phyloP scores from a whole-genome alignment of 2,329 filamentous ascomycete genomes.

The Aspergillus viridinutans region DNA sequence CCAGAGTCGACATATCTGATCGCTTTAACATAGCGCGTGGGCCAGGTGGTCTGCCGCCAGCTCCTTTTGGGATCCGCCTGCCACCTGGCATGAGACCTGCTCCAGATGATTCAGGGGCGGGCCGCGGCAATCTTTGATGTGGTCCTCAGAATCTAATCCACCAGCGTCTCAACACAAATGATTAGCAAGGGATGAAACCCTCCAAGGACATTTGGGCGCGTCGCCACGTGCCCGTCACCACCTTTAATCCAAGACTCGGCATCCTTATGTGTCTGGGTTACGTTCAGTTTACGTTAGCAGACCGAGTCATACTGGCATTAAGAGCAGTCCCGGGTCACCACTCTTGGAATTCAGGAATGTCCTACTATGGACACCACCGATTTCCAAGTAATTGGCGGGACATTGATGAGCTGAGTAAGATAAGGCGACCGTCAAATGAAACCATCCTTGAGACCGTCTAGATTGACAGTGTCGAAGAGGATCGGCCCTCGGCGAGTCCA shows the following conservation, averaged over 20 bases:
- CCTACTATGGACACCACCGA: not conserved
- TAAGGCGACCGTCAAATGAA: not conserved
- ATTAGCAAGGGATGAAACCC: not conserved
- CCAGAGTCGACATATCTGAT: slow-evolving; percentile 73
- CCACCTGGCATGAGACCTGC: slow-evolving; percentile 34
- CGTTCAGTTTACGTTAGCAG: not conserved
- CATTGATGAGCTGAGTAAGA: not conserved
- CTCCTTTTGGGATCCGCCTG: slow-evolving; percentile 35
- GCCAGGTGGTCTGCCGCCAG: slow-evolving; percentile 17
- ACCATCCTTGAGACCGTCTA: not conserved
- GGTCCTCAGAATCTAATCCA: not conserved
- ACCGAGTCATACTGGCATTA: not conserved
- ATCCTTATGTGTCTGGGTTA: not conserved
- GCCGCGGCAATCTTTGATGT: slow-evolving; percentile 12
- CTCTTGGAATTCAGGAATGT: not conserved
- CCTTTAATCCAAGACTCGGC: not conserved
- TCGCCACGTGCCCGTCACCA: not conserved
- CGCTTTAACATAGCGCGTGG: slow-evolving; percentile 18
- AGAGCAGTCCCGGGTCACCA: not conserved
- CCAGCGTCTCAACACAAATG: not conserved
- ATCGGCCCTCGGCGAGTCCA: not conserved
- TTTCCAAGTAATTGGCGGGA: not conserved
- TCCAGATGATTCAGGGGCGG: slow-evolving; percentile 13
- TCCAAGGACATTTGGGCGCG: not conserved
- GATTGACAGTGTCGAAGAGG: not conserved